Percentiles rank a stretch among this genome's conserved stretches.
phyloP scores from a whole-genome alignment of 805 yeast species.

The Naumovozyma dairenensis region DNA sequence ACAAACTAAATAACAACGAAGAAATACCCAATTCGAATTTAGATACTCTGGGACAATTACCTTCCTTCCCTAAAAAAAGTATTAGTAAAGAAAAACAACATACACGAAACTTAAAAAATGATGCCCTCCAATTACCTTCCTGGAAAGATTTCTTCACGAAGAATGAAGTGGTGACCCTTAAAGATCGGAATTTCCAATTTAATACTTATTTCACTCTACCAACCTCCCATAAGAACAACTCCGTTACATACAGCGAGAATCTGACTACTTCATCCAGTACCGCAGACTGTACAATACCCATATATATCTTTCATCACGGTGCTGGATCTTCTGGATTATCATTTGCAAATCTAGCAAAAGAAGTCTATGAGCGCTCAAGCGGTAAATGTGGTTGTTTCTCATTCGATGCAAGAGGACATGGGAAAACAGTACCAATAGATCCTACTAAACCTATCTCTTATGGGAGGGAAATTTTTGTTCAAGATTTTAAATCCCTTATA shows the following conservation, averaged over 20 bases:
- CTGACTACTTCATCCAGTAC: too few relatives aligned
- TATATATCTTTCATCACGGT: slow-evolving; percentile 82
- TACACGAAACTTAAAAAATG: too few relatives aligned
- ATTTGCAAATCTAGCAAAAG: slow-evolving; percentile 46
- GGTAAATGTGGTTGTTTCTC: slow-evolving; percentile 52
- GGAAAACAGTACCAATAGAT: slow-evolving; percentile 34
- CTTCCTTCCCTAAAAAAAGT: background rate
- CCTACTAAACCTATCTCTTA: slow-evolving; percentile 27
- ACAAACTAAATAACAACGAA: slow-evolving; percentile 3
- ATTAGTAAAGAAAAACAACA: too few relatives aligned
- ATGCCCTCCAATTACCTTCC: too few relatives aligned
- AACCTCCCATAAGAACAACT: too few relatives aligned
- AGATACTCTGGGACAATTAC: slow-evolving; percentile 3
- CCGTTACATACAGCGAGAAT: slow-evolving; percentile 14
- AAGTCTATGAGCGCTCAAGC: slow-evolving; percentile 25
- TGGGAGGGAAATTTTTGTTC: slow-evolving; percentile 41
- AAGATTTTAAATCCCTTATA: slow-evolving; percentile 49
- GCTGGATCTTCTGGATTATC: slow-evolving; percentile 86
- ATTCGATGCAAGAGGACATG: slow-evolving; percentile 85
- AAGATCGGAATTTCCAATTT: slow-evolving; percentile 26
- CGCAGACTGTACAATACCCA: slow-evolving; percentile 31
- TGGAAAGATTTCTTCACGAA: slow-evolving; percentile 22
- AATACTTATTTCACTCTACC: slow-evolving; percentile 56
- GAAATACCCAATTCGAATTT: background rate
- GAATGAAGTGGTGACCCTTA: slow-evolving; percentile 8